Percentiles rank a stretch among this genome's conserved stretches.
phyloP scores from a whole-genome alignment of 2,329 filamentous ascomycete genomes.

The Biscogniauxia mediterranea region DNA sequence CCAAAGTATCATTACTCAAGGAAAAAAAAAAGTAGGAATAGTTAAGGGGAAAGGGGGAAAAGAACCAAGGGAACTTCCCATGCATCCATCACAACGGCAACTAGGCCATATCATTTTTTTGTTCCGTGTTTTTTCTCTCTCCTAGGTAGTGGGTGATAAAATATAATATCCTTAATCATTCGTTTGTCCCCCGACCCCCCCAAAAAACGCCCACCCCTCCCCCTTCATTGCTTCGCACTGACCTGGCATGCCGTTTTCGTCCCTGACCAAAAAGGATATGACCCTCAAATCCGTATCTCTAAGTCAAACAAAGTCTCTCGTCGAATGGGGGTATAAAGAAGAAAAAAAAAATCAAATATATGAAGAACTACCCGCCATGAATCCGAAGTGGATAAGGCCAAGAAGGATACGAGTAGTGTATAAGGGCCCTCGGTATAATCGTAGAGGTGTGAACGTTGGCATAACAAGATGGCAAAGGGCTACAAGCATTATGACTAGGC shows the following conservation, averaged over 20 bases:
- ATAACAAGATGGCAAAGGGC: not conserved
- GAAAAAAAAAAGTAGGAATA: no score
- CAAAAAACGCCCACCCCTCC: not conserved
- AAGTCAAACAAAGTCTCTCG: not conserved
- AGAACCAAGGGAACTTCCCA: no score
- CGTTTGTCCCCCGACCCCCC: no score
- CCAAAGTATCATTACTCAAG: no score
- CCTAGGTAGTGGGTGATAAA: no score
- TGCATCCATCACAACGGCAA: no score
- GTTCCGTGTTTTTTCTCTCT: no score
- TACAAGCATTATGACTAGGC: not conserved
- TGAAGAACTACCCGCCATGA: not conserved
- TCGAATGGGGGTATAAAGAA: not conserved
- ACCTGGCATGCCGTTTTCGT: not conserved
- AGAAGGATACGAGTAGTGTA: not conserved
- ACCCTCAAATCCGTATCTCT: not conserved
- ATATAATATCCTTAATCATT: no score
- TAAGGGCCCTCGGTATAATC: not conserved
- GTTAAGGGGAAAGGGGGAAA: no score
- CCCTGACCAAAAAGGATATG: not conserved
- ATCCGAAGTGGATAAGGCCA: not conserved
- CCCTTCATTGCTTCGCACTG: not conserved
- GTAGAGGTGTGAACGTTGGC: not conserved
- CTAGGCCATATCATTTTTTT: no score
- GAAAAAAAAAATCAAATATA: not conserved